Conservation (phyloP, 2,329 filamentous ascomycete species). For the Fusarium siculi region DNA sequence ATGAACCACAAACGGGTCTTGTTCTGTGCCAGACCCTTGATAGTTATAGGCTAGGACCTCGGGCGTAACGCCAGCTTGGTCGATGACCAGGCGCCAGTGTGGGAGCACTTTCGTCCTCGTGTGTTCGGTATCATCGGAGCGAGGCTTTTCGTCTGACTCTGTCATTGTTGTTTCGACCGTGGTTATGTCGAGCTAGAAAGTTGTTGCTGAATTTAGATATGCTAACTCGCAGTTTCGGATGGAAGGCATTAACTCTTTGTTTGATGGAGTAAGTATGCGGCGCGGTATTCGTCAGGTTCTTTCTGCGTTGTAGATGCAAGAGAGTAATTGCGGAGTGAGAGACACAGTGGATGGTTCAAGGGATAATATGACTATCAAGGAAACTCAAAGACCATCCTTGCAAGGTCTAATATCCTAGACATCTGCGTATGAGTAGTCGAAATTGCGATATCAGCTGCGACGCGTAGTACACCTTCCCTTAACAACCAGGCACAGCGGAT, state of each 20-base stretch:
- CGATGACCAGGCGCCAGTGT: not conserved
- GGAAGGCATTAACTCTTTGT: not conserved
- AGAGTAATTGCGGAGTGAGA: not conserved
- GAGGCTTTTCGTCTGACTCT: not conserved
- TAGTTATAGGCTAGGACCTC: not conserved
- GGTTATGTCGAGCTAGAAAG: too few relatives aligned
- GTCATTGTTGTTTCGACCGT: not conserved
- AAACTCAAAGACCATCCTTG: not conserved
- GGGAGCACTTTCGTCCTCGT: not conserved
- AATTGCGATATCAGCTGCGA: not conserved
- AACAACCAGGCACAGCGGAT: rapidly evolving
- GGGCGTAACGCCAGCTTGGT: not conserved
- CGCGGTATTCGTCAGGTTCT: not conserved
- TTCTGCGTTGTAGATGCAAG: rapidly evolving
- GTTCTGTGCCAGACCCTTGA: not conserved
- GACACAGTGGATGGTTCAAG: too few relatives aligned
- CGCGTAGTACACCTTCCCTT: not conserved
- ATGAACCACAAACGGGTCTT: not conserved
- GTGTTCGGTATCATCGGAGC: rapidly evolving
- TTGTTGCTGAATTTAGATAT: not conserved
- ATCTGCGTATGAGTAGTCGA: not conserved
- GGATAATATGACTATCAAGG: not conserved
- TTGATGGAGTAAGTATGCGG: not conserved
- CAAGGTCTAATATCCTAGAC: not conserved
- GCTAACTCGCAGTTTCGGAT: not conserved